Evolutionary conservation across 2,329 filamentous ascomycete genomes (phyloP), one percentile per base, ranked within the genome.

Genomic region (Epichloe typhina): DNA sequence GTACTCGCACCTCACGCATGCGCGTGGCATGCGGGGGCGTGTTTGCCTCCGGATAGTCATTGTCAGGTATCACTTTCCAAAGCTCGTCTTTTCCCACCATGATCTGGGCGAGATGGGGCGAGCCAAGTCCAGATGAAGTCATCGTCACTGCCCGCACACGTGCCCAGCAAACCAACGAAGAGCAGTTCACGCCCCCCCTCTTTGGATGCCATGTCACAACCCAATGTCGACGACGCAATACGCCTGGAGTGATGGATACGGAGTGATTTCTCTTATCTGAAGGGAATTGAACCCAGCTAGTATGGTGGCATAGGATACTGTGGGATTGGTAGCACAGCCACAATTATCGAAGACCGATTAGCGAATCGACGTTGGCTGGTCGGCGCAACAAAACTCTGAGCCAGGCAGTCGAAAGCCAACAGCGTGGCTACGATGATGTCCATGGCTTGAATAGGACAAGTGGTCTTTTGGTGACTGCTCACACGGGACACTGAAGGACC

Each of bases 1-100:
- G 35, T 45, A 44, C 46, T 48, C 40, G 35, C 26, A 45, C 50
- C 43, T 37, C 37, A 15, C 31, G 35, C 36, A 52, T 45, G 46
- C 36, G 41, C 46, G 40, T 38, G 46, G 35, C 36, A 52, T 45
- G 46, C 36, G 41, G 50, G 40, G 43, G 46, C 17, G 19, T 38
- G 33, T 41, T 52, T 41, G 35, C 26, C 40, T 43, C 12, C 5
- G 21, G 42, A 21, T n/a, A 38, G 40, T 13, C 3, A 40, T 8
- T 40, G 23, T 33, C 48, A 40, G 33, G 23, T 33, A 33, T 50
- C 48, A 33, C n/a, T 21, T 50, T 46, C 31, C 33, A 44, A 47
- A 39, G 39, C 33, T 23, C 21, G 12, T 44, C 33, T 38, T 43
- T 17, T 35, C 36, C 31, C 35, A 40, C 12, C 38, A 50, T 38